Evolutionary conservation across 2,329 filamentous ascomycete species (phyloP), one percentile per base, ranked within the genome.

Genomic region (Colletotrichum sp.): DNA sequence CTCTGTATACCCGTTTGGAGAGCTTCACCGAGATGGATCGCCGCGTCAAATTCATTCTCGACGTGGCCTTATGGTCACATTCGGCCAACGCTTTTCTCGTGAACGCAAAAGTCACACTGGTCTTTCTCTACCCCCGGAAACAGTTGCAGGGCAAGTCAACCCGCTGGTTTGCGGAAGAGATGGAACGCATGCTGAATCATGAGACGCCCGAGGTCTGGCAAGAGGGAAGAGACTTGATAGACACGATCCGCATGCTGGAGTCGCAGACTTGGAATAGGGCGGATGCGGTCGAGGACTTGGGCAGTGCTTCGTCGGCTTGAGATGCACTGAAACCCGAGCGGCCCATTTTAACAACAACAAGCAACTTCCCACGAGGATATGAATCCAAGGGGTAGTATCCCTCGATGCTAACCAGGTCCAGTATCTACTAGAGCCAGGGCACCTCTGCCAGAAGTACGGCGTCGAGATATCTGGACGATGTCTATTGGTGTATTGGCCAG

Each of bases 271-370:
- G 96, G 95, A 90, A 96, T 83, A 87, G 92, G 73, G 83, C 86
- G 43, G 93, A 91, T 82, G 95, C 95, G 3, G 90, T 94, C 32
- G 95, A 97, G 82, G 93, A 95, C 82, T 82, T 93, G 74, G 92
- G 92, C 2, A 85, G 83, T 75, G 84, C 86, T 32, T 21, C 55
- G 30, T 32, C 60, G 28, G 30, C 60, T 48, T 48, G n/a, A 48
- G 10, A 48, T 48, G 6, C n/a, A 21, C 10, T 48, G 43, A 48
- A 21, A 21, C 10, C n/a, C 43, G 18, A 21, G 43, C n/a, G 43
- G 10, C 43, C 43, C n/a, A 48, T 48, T 21, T 21, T 4, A 3
- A 48, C n/a, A 21, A 4, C 43, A 13, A 21, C 43, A 21, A 6
- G n/a, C n/a, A 48, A 21, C 10, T 48, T 48, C 43, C 43, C 10